Percentiles rank a stretch among this genome's conserved stretches.
phyloP scores from a whole-genome alignment of 768 basidiomycete genomes.

The Hypsizygus marmoreus region DNA sequence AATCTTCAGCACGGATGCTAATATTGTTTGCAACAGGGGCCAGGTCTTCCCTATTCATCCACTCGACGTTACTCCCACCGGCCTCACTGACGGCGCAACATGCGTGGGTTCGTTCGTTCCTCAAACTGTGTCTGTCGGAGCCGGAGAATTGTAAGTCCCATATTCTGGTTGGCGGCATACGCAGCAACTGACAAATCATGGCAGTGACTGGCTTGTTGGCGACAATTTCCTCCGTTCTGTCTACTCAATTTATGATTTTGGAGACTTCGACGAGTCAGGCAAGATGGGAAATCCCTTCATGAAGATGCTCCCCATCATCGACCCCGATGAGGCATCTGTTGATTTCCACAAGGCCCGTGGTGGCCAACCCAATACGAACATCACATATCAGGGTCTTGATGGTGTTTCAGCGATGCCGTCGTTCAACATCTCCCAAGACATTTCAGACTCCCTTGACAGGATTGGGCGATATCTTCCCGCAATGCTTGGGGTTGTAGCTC shows the following conservation, averaged over 20 bases:
- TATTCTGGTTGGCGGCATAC: constrained; percentile 1
- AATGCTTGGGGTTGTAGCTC: constrained; percentile 72
- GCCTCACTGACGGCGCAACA: constrained; percentile 41
- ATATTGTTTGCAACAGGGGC: constrained; percentile 47
- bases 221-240: constrained; percentile 83
- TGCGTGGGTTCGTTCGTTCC: constrained; percentile 83
- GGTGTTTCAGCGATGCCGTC: constrained; percentile 41
- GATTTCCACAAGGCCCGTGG: constrained; percentile 74
- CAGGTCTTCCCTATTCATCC: constrained; percentile 79
- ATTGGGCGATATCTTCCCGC: constrained; percentile 70
- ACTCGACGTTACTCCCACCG: constrained; percentile 64
- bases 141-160: constrained; percentile 63
- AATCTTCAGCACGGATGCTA: neutral
- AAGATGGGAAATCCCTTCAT: constrained; percentile 78
- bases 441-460: constrained; percentile 59
- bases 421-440: constrained; percentile 59
- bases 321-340: constrained; percentile 67
- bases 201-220: constrained; percentile 80
- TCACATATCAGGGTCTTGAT: constrained; percentile 63
- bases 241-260: constrained; percentile 84
- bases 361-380: constrained; percentile 61
- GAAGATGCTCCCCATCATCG: constrained; percentile 67
- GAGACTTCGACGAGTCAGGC: constrained; percentile 67
- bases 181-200: constrained; percentile 1
- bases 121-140: constrained; percentile 54